Percentiles rank a stretch among this genome's conserved stretches.
These are phyloP conservation scores for Aspergillus diversus DNA, from an alignment of 495 filamentous ascomycete species.

Conservation along the genomic window DNA sequence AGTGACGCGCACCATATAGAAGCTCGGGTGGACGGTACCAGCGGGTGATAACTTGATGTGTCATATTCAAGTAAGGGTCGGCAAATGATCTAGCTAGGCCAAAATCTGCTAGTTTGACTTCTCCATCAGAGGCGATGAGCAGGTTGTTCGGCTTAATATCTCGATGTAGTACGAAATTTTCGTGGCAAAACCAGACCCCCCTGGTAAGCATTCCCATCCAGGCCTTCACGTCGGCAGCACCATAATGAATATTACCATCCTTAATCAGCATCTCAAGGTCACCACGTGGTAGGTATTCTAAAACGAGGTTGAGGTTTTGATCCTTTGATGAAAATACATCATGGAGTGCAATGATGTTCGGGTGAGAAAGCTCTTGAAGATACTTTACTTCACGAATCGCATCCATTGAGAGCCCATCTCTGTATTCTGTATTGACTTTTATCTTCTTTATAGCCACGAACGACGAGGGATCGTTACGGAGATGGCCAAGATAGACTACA, in stretches of 20 bases:
- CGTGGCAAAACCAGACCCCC: constrained; percentile 96
- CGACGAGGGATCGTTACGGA: constrained; percentile 65
- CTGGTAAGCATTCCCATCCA: constrained; percentile 98
- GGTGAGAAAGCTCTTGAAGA: constrained; percentile 92
- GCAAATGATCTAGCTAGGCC: constrained; percentile 87
- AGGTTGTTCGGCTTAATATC: constrained; percentile 99
- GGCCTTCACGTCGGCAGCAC: constrained; percentile 86
- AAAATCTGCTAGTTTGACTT: constrained; percentile 97
- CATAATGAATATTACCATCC: constrained; percentile 76
- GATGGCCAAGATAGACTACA: constrained; percentile 86
- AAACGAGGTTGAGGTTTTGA: constrained; percentile 89
- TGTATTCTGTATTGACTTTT: constrained; percentile 83
- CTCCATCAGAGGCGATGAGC: constrained; percentile 88
- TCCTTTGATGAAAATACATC: constrained; percentile 92
- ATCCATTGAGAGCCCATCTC: constrained; percentile 89
- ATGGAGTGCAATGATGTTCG: constrained; percentile 90
- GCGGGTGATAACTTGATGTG: constrained; percentile 89
- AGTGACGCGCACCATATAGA: constrained; percentile 85
- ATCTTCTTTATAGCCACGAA: constrained; percentile 98
- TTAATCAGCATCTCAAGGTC: constrained; percentile 94
- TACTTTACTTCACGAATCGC: constrained; percentile 94
- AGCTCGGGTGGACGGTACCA: constrained; percentile 98
- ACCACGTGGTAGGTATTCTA: constrained; percentile 88
- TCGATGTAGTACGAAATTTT: constrained; percentile 89
- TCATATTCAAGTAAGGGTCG: constrained; percentile 89